Evolutionary conservation across 2,329 filamentous ascomycete genomes (phyloP), one percentile per base, ranked within the genome.

Genomic region (Neopestalotiopsis clavispora): DNA sequence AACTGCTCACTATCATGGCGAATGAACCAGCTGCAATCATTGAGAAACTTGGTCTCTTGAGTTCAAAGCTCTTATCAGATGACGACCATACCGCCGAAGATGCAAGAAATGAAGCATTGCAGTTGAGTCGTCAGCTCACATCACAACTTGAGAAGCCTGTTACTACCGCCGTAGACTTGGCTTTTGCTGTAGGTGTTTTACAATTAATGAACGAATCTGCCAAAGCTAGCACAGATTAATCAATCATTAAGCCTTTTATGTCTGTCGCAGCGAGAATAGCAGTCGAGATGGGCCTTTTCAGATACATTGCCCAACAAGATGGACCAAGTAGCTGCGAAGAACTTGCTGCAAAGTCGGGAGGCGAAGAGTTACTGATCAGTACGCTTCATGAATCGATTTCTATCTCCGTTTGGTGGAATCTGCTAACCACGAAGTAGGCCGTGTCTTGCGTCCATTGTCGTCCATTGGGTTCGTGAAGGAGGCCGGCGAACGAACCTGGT

Each of bases 281-380:
- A 2, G 69, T 76, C 6, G 58, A 74, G 1, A 67, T 78, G 4
- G 68, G 69, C 20, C 72, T 78, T 5, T 76, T 77, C 69, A 74
- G 71, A 42, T 64, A 69, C 14, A 76, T 77, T 20, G 34, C 60
- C 7, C 14, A 65, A 6, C 23, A 71, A 34, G 67, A 56, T 7
- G 66, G 52, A 9, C 69, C 71, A 0, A 59, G 75, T 23, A 72
- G 67, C 9, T 76, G 73, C 0, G 3, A 67, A 32, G 67, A 74
- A 28, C 73, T 78, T 1, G 74, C 74, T 1, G 59, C 65, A 0
- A 57, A 71, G 4, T 72, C 75, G 1, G 68, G 73, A 1, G 74
- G 72, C 4, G 75, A 78, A 67, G 75, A 76, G 65, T 58, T 75
- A 5, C 42, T 78, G 20, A 76, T 78, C 57, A 62, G 75, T 76